Evolutionary conservation across 805 yeast genomes (phyloP), one percentile per base, ranked within the genome.

Genomic region (Middelhovenomyces tepae): DNA sequence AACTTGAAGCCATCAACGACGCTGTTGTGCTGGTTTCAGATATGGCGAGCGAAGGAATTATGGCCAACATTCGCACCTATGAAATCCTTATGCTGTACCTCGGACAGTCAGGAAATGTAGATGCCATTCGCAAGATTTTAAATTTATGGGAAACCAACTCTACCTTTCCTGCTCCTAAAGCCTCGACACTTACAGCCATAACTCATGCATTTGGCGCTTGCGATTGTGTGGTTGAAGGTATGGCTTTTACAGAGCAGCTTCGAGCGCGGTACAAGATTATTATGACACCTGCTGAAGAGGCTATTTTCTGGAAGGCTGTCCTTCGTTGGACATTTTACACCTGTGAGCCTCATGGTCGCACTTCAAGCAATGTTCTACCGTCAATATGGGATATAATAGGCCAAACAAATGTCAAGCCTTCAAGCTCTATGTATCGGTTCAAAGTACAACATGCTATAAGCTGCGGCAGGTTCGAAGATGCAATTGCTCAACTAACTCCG

Each of bases 51-150:
- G 45, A 41, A 13, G 57, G 54, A 7, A 44, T 51, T 4, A 28
- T 39, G 23, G 54, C 59, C 9, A 44, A 58, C 29, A 27, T 48
- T n/a, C 39, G 47, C 10, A 56, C 64, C 1, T 55, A 48, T 37
- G 59, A 56, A 35, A 44, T 51, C 10, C 37, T 50, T 18, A 21
- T 58, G 16, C 43, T 55, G 10, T 50, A 56, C 11, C 40, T 47
- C 22, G 57, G 54, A 11, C 53, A 57, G 27, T 28, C 40, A 7
- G 47, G 50, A 10, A 40, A 44, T 21, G 34, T 55, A 16, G 46
- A 22, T 5, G 15, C 29, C 10, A 14, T 26, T 26, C 17, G 29
- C 20, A 26, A 26, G 17, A 26, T 26, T 5, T 18, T 16, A 7
- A 20, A 26, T 6, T 15, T 19, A 23, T 28, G 30, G 16, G 32